Percentiles rank a stretch among this genome's conserved stretches.
phyloP scores from a whole-genome alignment of 768 basidiomycete species.

The Tephrocybe rancida region DNA sequence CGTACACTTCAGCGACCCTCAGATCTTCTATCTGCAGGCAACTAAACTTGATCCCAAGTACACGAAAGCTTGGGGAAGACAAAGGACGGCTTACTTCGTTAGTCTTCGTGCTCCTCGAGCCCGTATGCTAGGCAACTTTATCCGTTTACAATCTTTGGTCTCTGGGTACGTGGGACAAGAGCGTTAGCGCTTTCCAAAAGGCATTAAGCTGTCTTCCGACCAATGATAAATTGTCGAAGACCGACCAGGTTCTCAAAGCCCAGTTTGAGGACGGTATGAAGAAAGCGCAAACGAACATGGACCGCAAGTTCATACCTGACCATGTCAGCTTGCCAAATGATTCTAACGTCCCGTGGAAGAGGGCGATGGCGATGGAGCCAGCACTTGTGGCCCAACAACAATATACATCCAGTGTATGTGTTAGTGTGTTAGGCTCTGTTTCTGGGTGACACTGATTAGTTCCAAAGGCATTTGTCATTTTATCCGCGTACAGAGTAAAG shows the following conservation, averaged over 20 bases:
- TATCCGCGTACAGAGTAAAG: constrained; percentile 31
- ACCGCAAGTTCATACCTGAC: not conserved
- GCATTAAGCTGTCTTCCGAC: constrained; percentile 33
- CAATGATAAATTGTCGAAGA: constrained; percentile 25
- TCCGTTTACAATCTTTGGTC: constrained; percentile 17
- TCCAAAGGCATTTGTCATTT: constrained; percentile 34
- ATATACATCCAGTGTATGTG: constrained; percentile 21
- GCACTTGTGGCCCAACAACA: constrained; percentile 18
- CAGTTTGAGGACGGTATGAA: constrained; percentile 34
- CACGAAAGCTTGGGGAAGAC: constrained; percentile 43
- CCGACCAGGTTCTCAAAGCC: constrained; percentile 33
- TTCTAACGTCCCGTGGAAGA: constrained; percentile 28
- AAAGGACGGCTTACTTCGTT: constrained; percentile 36
- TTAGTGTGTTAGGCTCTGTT: not conserved
- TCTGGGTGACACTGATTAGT: not conserved
- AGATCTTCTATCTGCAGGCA: constrained; percentile 26
- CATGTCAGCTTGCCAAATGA: not conserved
- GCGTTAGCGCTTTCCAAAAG: constrained; percentile 29
- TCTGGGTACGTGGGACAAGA: constrained; percentile 19
- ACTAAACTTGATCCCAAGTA: constrained; percentile 40
- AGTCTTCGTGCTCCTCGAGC: not conserved
- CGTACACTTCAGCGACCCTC: not conserved
- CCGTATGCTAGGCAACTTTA: not conserved
- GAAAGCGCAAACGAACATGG: constrained; percentile 19
- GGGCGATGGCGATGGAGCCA: constrained; percentile 23